Base-by-base conservation (phyloP, 345 rosid species). In the Trapa bicornis region DNA sequence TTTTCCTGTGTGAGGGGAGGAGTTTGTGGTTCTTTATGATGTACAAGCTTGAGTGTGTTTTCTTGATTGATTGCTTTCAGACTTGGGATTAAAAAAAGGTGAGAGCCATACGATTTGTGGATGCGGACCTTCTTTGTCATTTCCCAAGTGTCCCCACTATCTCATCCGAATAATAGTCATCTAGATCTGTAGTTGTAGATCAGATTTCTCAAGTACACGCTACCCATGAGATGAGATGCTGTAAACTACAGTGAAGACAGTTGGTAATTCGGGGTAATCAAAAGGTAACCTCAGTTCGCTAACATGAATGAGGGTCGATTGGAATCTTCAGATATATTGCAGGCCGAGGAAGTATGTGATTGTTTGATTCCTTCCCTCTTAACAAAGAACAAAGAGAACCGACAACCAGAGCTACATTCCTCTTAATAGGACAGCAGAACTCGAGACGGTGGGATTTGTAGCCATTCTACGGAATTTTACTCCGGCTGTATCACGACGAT, bases 71-170 rank as follows among this genome's bases (percentile, higher is more conserved):
- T 54, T 60, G 65, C 65, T 58, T 29, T 45, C 63, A 32, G 5
- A 43, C 22, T 47, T 3, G 45, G 22, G 37, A 22, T 22, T 22
- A 22, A 22, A 39, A 42, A 58, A 58, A 45, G 65, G 33, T 33
- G 32, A 42, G 42, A 56, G 60, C 17, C 70, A 37, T 41, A 56
- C 39, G 39, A 68, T 33, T 53, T 32, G 64, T 13, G 64, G 60
- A 54, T 54, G 35, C 9, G 60, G 60, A 54, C 70, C 70, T 41
- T 68, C 29, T 38, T 53, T 68, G 64, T 68, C 70, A 54, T 42
- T 56, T 68, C 70, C 22, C 43, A 16, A 54, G 60, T n/a, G 35
- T 54, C 8, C 60, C 60, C 8, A 54, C 35, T n/a, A 22, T 5
- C 16, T n/a, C 29, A 54, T 54, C 17, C 8, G 60, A 54, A n/a